Conservation (phyloP, 805 yeast species). For the Starmerella riodocensis region DNA sequence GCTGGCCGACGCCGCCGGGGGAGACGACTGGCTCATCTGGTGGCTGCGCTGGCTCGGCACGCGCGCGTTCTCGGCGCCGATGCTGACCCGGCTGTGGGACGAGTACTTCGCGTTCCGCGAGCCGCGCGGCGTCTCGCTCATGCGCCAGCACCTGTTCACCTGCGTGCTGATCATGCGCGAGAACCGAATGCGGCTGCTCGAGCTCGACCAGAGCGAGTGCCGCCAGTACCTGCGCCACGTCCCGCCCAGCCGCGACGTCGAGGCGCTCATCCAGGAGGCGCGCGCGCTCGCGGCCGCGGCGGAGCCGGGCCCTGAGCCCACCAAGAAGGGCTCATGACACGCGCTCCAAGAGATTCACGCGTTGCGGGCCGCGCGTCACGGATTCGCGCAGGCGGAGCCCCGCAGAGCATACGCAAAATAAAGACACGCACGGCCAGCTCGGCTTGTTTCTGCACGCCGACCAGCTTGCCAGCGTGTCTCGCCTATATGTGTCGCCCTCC, state of each 20-base stretch:
- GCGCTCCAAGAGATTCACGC: no score
- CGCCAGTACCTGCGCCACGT: constrained; percentile 45
- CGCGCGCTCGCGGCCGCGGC: background rate
- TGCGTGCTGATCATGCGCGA: constrained; percentile 69
- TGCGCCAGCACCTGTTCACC: constrained; percentile 46
- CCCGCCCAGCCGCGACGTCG: constrained; percentile 16
- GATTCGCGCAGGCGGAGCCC: no score
- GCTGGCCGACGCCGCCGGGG: constrained; percentile 39
- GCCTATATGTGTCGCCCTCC: background rate
- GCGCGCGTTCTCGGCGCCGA: constrained; percentile 66
- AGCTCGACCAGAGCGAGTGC: constrained; percentile 82
- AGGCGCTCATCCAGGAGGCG: constrained; percentile 17
- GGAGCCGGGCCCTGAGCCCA: background rate
- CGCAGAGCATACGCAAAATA: no score
- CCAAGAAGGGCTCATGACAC: no score
- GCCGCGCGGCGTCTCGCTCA: background rate
- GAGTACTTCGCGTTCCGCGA: constrained; percentile 55
- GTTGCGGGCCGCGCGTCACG: no score
- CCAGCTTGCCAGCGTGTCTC: no score
- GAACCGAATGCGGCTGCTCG: constrained; percentile 63
- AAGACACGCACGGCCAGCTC: no score
- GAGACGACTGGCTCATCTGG: constrained; percentile 87
- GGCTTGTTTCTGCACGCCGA: no score
- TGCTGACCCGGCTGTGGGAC: constrained; percentile 87
- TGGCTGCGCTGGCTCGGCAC: constrained; percentile 89